Evolutionary conservation across 257 asterid genomes (phyloP), one percentile per base, ranked within the genome.

Genomic region (Capsicum chinense): DNA sequence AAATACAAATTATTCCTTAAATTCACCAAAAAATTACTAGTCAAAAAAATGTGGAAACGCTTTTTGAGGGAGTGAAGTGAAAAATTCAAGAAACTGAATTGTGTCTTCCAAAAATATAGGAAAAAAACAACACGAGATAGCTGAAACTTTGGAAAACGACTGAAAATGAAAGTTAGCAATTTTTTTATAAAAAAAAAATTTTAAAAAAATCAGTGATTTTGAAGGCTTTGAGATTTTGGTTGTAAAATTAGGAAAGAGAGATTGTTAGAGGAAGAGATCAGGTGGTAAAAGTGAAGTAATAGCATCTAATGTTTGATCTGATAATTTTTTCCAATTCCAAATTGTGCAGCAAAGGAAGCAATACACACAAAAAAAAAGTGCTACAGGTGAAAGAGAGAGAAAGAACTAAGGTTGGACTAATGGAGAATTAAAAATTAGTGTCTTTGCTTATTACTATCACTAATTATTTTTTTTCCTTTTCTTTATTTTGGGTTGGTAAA

Each of bases 281-380:
- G 54, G 13, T 68, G 78, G 39, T 7, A 37, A 50, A 68, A 39
- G 56, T 16, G 56, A 69, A 42, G 79, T 8, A 42, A 13, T 69
- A 69, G 79, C 42, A 69, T 69, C 56, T 42, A 69, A 69, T 69
- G 79, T 69, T 69, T 69, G 79, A 69, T 69, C 79, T 69, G 16
- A 67, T 44, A 3, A 16, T 39, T 68, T 68, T 68, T 35, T 39
- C 14, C 33, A 26, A 26, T 15, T 39, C 9, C 10, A 17, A 68
- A 68, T 68, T 68, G 52, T 69, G 79, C 14, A 42, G 44, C 5
- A 39, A 39, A 39, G 44, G 79, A 69, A 69, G 56, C 56, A 42
- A 42, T 56, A 17, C 56, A 68, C 21, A 69, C 56, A 68, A 35
- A 50, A 54, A 68, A 68, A 54, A 68, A 68, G 78, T 68, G 78